phyloP scores from a whole-genome alignment of 2,329 filamentous ascomycete genomes.

The Sarocladium kiliense region DNA sequence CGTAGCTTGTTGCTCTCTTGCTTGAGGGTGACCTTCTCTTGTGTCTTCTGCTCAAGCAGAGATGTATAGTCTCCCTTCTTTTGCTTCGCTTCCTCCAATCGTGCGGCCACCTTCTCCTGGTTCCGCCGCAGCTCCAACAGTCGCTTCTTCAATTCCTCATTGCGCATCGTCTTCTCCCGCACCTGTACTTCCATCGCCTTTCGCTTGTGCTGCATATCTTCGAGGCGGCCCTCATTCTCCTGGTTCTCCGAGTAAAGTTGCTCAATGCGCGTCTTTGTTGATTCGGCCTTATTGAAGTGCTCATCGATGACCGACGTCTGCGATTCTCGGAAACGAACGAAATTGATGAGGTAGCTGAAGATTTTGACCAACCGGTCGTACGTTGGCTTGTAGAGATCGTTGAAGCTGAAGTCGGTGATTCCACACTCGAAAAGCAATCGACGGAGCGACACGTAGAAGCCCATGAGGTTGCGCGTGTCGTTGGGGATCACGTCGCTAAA shows the following conservation, averaged over 20 bases:
- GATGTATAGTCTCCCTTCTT: slow-evolving; percentile 74
- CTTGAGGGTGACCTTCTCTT: slow-evolving; percentile 63
- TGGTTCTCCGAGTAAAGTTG: slow-evolving; percentile 80
- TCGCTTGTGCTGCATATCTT: slow-evolving; percentile 75
- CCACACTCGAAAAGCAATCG: slow-evolving; percentile 81
- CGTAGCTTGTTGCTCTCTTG: slow-evolving; percentile 86
- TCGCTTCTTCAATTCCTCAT: slow-evolving; percentile 79
- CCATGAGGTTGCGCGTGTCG: slow-evolving; percentile 92
- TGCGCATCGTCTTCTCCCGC: slow-evolving; percentile 77
- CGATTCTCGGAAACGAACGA: slow-evolving; percentile 92
- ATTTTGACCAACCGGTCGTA: slow-evolving; percentile 89
- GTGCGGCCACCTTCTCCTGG: slow-evolving; percentile 77
- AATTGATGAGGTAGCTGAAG: slow-evolving; percentile 98
- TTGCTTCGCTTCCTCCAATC: slow-evolving; percentile 75
- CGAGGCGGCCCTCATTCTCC: slow-evolving; percentile 73
- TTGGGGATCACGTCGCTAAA: slow-evolving; percentile 78
- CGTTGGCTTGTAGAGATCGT: slow-evolving; percentile 85
- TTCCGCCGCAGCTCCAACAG: slow-evolving; percentile 74
- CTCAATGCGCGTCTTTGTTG: slow-evolving; percentile 83
- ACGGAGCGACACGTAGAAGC: slow-evolving; percentile 82
- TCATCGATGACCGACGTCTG: slow-evolving; percentile 87
- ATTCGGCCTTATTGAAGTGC: slow-evolving; percentile 87
- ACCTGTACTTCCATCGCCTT: slow-evolving; percentile 77
- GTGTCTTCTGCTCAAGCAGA: slow-evolving; percentile 66
- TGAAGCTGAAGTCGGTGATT: slow-evolving; percentile 89